Evolutionary conservation across 352 stramenopile species (phyloP).

Genomic region (Nothophytophthora sp.): DNA sequence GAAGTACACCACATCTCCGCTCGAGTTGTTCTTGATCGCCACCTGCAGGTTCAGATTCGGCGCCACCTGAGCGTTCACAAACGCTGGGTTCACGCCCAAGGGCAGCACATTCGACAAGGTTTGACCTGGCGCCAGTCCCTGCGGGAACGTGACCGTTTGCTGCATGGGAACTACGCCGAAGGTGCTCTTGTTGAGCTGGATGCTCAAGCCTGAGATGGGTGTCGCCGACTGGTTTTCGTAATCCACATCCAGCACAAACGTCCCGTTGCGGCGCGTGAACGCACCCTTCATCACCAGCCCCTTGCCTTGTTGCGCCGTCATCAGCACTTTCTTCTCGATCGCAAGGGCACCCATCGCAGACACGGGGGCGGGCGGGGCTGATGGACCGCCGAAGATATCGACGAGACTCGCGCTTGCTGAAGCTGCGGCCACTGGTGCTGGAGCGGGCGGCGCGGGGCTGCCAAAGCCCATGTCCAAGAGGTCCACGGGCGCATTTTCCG

Average conservation of each 20-base stretch:
- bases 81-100: slow-evolving; percentile 80
- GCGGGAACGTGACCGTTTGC: slow-evolving; percentile 86
- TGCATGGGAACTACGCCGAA: slow-evolving; percentile 95
- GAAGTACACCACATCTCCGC: slow-evolving; percentile 95
- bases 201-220: slow-evolving; percentile 89
- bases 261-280: slow-evolving; percentile 60
- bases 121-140: slow-evolving; percentile 72
- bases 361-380: slow-evolving; percentile 35
- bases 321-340: slow-evolving; percentile 69
- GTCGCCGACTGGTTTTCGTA: slow-evolving; percentile 90
- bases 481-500: slow-evolving; percentile 50
- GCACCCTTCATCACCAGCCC: slow-evolving; percentile 88
- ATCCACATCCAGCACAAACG: slow-evolving; percentile 77
- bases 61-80: slow-evolving; percentile 72
- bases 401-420: slow-evolving; percentile 48
- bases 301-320: slow-evolving; percentile 86
- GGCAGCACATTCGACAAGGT: slow-evolving; percentile 67
- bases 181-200: slow-evolving; percentile 99
- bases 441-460: slow-evolving; percentile 40
- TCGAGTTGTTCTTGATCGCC: slow-evolving; percentile 97
- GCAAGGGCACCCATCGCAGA: slow-evolving; percentile 9
- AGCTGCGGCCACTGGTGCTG: slow-evolving; percentile 26
- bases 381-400: slow-evolving; percentile 84
- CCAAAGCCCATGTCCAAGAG: slow-evolving; percentile 86
- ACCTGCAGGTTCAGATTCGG: slow-evolving; percentile 92